Base-by-base conservation (phyloP, 2,329 filamentous ascomycete species). In the Niveomyces coronatus region DNA sequence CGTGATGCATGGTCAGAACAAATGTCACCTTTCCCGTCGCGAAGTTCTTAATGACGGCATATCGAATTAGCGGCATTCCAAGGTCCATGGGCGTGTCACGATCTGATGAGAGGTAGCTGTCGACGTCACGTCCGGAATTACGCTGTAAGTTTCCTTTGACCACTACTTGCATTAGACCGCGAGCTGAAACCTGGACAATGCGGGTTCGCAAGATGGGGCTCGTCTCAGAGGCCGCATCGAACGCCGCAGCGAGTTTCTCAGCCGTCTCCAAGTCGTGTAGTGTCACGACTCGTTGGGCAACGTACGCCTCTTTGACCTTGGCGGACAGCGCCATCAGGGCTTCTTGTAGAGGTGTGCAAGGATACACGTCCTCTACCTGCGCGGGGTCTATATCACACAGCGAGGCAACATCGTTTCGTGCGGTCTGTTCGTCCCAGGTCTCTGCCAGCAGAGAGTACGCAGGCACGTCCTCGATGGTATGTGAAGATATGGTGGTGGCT, bases 1-100 rank as follows among this genome's bases (percentile, higher is more conserved):
- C 67, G 44, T 76, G 71, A 44, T 76, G 71, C 55, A 72, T 67
- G 1, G 68, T 70, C 44, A 70, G 53, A n/a, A 74, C 63, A 43
- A 74, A 70, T 45, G 62, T 56, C 13, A 54, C 48, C 31, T 54
- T 58, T 24, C 49, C 53, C 4, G 50, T 51, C 6, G 47, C 44
- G 4, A 47, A 42, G 22, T 60, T 54, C 4, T 53, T 39, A 10
- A 69, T 53, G 11, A 71, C 48, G 4, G 61, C 65, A 36, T 65
- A 71, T 8, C 67, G 61, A 3, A 66, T 61, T 8, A 72, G 56
- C 3, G 65, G 57, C 38, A 53, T 63, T 7, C 66, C 67, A 1
- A 70, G 56, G n/a, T 61, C 58, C 51, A 69, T 65, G 1, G 53
- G 37, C 11, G 62, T 53, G 3, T 61, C 52, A 5, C 60, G 54